A percentile compares a stretch with the other conserved stretches of the same genome.
phyloP scores from a whole-genome alignment of 331 rosid genomes.

The Saraca asoca region DNA sequence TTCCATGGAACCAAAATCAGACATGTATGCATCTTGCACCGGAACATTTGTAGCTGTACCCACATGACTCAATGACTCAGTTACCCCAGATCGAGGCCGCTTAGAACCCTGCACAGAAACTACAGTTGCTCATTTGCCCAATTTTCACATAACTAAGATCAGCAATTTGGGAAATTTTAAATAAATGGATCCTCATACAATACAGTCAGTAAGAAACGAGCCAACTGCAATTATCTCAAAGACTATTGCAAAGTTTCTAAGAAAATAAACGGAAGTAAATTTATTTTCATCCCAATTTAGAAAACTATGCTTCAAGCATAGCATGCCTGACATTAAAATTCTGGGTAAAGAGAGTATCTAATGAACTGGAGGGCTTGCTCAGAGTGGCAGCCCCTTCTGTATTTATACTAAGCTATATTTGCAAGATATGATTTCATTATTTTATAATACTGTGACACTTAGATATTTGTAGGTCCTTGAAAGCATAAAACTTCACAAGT shows the following conservation, averaged over 20 bases:
- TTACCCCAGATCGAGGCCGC: slow-evolving; percentile 74
- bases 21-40: slow-evolving; percentile 68
- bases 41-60: slow-evolving; percentile 61
- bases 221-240: neutral
- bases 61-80: slow-evolving; percentile 61
- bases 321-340: too few relatives aligned
- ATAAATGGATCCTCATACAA: slow-evolving; percentile 7
- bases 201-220: neutral
- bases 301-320: slow-evolving; percentile 6
- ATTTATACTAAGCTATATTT: too few relatives aligned
- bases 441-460: too few relatives aligned
- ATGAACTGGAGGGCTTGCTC: too few relatives aligned
- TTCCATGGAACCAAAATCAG: slow-evolving; percentile 80
- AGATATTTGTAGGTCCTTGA: too few relatives aligned
- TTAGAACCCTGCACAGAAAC: slow-evolving; percentile 66
- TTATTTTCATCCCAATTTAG: slow-evolving; percentile 9
- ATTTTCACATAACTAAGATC: slow-evolving; percentile 25
- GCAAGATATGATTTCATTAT: too few relatives aligned
- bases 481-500: too few relatives aligned
- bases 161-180: neutral
- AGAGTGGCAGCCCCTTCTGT: too few relatives aligned
- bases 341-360: too few relatives aligned
- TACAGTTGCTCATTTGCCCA: slow-evolving; percentile 13
- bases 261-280: neutral
- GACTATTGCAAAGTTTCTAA: slow-evolving; percentile 23